Evolutionary conservation across 2,329 filamentous ascomycete genomes (phyloP).

Genomic region (Aspergillus texensis): DNA sequence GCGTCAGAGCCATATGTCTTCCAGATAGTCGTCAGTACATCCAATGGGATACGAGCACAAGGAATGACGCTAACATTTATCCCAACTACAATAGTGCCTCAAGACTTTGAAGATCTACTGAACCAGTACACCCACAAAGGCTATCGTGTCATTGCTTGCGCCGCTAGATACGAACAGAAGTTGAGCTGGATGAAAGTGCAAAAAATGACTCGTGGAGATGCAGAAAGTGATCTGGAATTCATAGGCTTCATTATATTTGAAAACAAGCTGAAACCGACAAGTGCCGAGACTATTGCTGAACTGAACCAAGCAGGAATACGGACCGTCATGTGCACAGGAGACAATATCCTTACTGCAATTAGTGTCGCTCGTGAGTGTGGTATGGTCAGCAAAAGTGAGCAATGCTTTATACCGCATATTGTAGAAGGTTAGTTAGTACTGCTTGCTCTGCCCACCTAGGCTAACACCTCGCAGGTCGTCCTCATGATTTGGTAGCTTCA

Average conservation of each 20-base stretch:
- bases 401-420: conserved; percentile 93
- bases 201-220: conserved; percentile 85
- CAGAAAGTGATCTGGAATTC: conserved; percentile 82
- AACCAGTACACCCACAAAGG: conserved; percentile 93
- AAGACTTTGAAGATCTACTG: conserved; percentile 86
- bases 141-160: conserved; percentile 94
- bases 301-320: conserved; percentile 81
- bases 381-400: conserved; percentile 75
- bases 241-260: conserved; percentile 98
- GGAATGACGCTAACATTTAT: conserved; percentile 29
- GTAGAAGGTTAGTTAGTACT: conserved; percentile 59
- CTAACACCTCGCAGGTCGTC: conserved; percentile 57
- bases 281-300: conserved; percentile 78
- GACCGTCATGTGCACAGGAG: conserved; percentile 94
- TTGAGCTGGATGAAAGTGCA: conserved; percentile 93
- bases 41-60: conserved; percentile 1
- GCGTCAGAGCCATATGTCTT: conserved; percentile 90
- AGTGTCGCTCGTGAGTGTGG: conserved; percentile 91
- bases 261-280: conserved; percentile 93
- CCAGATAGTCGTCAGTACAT: conserved; percentile 70
- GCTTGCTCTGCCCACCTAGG: not conserved
- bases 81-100: conserved; percentile 60
- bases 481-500: conserved; percentile 70
- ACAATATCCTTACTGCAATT: conserved; percentile 96
- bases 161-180: conserved; percentile 82